Evolutionary conservation across 163 green algal species (phyloP).

Genomic region (Chlamydomonas reinhardtii): DNA sequence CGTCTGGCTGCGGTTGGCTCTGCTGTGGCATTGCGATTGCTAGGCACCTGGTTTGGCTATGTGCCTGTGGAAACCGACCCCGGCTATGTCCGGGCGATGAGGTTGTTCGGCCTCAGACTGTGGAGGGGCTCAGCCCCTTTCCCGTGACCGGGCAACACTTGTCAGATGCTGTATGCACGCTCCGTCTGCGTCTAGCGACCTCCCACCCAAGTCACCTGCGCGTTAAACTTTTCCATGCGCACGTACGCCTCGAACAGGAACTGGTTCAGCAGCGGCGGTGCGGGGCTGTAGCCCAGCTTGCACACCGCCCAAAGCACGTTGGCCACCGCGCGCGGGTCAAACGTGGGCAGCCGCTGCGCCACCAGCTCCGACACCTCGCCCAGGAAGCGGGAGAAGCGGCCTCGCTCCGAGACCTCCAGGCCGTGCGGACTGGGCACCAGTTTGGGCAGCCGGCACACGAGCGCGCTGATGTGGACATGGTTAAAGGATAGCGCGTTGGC

Average conservation of each 20-base stretch:
- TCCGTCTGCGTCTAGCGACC: no score
- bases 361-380: conserved; percentile 32
- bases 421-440: neutral
- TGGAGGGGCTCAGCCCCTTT: no score
- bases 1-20: no score
- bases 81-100: no score
- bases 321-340: conserved; percentile 48
- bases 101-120: no score
- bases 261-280: conserved; percentile 32
- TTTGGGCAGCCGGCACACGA: conserved; percentile 45
- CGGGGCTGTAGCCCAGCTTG: conserved; percentile 50
- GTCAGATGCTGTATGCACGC: no score
- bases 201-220: neutral
- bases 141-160: no score
- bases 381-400: conserved; percentile 36
- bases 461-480: conserved; percentile 28
- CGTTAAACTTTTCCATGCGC: conserved; percentile 42
- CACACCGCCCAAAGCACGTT: conserved; percentile 55
- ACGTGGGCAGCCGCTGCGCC: conserved; percentile 1
- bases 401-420: neutral
- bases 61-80: no score
- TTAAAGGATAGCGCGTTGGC: neutral
- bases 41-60: no score
- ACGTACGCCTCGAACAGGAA: conserved; percentile 53
- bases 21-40: no score